Evolutionary conservation across 768 basidiomycete species (phyloP).

Genomic region (Fistulinella prunicolor): DNA sequence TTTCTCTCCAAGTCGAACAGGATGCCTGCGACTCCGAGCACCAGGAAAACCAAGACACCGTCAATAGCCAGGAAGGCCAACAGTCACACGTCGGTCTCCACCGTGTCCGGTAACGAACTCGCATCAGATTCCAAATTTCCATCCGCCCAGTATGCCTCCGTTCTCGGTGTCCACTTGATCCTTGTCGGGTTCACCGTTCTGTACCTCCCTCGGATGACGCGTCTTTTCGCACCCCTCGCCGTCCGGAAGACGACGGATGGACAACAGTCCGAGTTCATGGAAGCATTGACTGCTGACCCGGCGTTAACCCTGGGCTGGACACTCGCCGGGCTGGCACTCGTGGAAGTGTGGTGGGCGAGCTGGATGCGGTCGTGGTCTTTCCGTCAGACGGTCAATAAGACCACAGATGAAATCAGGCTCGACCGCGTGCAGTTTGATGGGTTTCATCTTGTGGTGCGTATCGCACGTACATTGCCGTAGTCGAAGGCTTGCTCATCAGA

Average conservation of each 20-base stretch:
- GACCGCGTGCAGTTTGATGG: slow-evolving; percentile 40
- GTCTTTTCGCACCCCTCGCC: slow-evolving; percentile 39
- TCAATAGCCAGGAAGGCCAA: no score
- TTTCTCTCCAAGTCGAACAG: no score
- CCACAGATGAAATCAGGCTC: slow-evolving; percentile 42
- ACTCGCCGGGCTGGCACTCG: slow-evolving; percentile 48
- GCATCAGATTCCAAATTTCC: no score
- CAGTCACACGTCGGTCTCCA: no score
- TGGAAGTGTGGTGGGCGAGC: slow-evolving; percentile 72
- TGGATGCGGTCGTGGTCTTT: slow-evolving; percentile 62
- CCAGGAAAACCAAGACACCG: no score
- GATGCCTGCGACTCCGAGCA: no score
- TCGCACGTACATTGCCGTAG: background rate
- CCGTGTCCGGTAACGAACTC: no score
- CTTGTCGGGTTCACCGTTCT: slow-evolving; percentile 65
- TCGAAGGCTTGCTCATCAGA: slow-evolving; percentile 1
- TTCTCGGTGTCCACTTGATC: slow-evolving; percentile 63
- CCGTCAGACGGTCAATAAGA: slow-evolving; percentile 38
- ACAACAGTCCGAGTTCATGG: slow-evolving; percentile 71
- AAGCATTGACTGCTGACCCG: slow-evolving; percentile 60
- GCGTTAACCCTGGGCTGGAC: slow-evolving; percentile 55
- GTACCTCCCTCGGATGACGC: slow-evolving; percentile 64
- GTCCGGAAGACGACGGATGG: slow-evolving; percentile 44
- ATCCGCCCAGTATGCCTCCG: slow-evolving; percentile 58
- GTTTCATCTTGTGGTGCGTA: slow-evolving; percentile 37